A percentile compares a stretch with the other conserved stretches of the same genome.
phyloP scores from a whole-genome alignment of 768 basidiomycete genomes.

The Amanita molliuscula region DNA sequence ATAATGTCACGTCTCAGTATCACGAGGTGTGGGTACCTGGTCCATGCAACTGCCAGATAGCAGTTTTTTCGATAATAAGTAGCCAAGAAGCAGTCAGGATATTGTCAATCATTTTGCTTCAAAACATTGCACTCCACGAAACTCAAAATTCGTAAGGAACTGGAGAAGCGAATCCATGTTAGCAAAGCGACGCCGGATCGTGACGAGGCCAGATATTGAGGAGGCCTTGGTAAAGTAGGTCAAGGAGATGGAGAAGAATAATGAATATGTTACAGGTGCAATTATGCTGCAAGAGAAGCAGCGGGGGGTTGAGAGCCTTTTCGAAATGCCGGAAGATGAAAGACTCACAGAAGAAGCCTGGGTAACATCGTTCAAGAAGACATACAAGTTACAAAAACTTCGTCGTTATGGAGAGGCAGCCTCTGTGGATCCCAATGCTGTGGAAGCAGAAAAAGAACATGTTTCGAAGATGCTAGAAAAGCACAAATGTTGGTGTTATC shows the following conservation, averaged over 20 bases:
- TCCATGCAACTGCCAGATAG: too few species aligned
- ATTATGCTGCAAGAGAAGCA: neutral
- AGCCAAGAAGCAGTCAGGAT: too few species aligned
- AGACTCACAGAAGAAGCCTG: neutral
- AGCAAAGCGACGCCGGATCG: neutral
- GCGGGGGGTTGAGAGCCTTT: neutral
- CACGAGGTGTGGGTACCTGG: too few species aligned
- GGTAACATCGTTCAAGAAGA: neutral
- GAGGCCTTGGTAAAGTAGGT: neutral
- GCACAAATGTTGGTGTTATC: too few species aligned
- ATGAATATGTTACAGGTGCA: neutral
- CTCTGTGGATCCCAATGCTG: constrained; percentile 14
- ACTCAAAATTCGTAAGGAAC: neutral
- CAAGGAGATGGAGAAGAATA: neutral
- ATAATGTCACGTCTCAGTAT: too few species aligned
- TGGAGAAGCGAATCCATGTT: neutral
- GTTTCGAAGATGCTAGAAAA: constrained; percentile 10
- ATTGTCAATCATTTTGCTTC: neutral
- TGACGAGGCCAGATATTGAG: neutral
- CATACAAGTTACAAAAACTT: neutral
- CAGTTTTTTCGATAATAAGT: too few species aligned
- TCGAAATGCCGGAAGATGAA: neutral
- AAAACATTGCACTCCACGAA: neutral
- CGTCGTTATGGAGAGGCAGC: constrained; percentile 19
- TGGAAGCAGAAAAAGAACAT: constrained; percentile 11